Conservation (phyloP, 2,329 filamentous ascomycete species). For the Xylariaceae sp. region DNA sequence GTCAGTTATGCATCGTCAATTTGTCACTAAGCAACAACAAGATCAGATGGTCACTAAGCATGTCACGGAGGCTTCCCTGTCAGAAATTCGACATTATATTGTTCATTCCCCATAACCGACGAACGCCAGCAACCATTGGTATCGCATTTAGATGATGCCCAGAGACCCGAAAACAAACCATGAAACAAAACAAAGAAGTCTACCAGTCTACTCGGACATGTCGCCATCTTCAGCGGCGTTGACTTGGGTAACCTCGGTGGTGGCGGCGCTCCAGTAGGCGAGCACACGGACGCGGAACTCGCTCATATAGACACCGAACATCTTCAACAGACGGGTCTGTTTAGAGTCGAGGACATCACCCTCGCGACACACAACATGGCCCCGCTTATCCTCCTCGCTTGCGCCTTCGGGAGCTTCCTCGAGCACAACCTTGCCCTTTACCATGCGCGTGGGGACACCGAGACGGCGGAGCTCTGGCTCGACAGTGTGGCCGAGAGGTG, state of each 20-base stretch:
- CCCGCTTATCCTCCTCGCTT: constrained; percentile 42
- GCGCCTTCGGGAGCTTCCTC: constrained; percentile 46
- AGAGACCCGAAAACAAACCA: background rate
- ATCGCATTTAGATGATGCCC: constrained; percentile 27
- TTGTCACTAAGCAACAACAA: too few relatives aligned
- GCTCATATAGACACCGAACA: constrained; percentile 86
- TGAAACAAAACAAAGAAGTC: background rate
- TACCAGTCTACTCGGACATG: constrained; percentile 20
- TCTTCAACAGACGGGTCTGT: constrained; percentile 89
- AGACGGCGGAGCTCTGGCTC: constrained; percentile 89
- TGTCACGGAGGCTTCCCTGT: too few relatives aligned
- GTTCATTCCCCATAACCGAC: constrained; percentile 19
- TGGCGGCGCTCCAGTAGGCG: constrained; percentile 67
- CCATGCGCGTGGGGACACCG: constrained; percentile 83
- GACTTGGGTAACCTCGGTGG: constrained; percentile 58
- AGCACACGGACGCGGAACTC: constrained; percentile 83
- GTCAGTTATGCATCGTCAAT: too few relatives aligned
- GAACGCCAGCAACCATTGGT: constrained; percentile 29
- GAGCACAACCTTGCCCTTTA: constrained; percentile 83
- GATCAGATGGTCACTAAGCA: too few relatives aligned
- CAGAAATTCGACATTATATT: background rate
- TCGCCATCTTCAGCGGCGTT: constrained; percentile 33
- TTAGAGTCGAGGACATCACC: constrained; percentile 84
- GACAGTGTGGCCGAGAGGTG: constrained; percentile 80
- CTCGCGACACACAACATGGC: constrained; percentile 79